Evolutionary conservation across 139 green algal species (phyloP).

Genomic region (Limnomonas spitsbergensis): DNA sequence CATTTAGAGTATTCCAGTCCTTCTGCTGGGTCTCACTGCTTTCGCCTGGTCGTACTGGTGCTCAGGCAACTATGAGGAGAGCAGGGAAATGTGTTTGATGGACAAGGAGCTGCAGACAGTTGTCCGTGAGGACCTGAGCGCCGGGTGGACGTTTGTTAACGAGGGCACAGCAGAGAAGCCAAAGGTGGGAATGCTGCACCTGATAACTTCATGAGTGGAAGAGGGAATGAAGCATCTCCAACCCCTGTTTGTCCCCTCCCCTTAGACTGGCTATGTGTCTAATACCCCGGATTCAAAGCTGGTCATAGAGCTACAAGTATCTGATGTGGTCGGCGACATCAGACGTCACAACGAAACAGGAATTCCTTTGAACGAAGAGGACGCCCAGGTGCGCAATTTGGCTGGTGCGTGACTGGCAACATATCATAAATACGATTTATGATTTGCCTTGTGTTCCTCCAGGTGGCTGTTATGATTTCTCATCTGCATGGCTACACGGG

Average conservation of each 20-base stretch:
- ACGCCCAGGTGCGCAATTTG: too few relatives aligned
- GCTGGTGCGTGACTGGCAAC: too few relatives aligned
- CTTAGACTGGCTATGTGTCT: conserved; percentile 9
- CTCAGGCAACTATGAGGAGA: conserved; percentile 17
- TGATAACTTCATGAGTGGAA: neutral
- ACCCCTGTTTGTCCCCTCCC: too few relatives aligned
- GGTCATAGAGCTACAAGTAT: neutral
- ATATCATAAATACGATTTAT: too few relatives aligned
- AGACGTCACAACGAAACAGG: too few relatives aligned
- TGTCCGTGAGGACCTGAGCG: neutral
- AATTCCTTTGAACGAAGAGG: too few relatives aligned
- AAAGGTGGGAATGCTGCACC: neutral
- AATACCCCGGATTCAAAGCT: conserved; percentile 8
- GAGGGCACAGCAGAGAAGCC: conserved; percentile 19
- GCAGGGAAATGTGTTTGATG: conserved; percentile 12
- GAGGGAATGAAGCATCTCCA: neutral
- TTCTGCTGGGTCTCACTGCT: too few relatives aligned
- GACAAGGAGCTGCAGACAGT: neutral
- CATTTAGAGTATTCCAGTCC: too few relatives aligned
- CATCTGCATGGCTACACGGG: conserved; percentile 16
- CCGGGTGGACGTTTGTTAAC: conserved; percentile 15
- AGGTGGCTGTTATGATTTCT: neutral
- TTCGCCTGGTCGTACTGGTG: neutral
- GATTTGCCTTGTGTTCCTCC: too few relatives aligned
- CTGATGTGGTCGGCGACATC: too few relatives aligned